phyloP scores from a whole-genome alignment of 768 basidiomycete species.

The Lactifluus echinatus region DNA sequence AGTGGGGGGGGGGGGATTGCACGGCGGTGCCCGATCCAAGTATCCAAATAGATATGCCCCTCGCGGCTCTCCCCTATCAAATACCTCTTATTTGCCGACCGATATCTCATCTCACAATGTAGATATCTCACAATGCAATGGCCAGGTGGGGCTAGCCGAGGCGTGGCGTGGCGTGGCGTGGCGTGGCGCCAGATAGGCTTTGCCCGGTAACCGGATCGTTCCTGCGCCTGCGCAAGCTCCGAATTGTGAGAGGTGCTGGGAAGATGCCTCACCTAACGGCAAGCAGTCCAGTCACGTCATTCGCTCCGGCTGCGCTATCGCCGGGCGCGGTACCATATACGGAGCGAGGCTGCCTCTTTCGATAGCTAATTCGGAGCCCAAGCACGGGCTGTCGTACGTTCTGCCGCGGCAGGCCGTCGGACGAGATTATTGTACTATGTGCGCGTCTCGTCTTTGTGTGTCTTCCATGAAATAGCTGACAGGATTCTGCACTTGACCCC shows the following conservation, averaged over 20 bases:
- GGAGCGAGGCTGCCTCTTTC: not conserved
- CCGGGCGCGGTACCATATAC: not conserved
- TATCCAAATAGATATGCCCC: not conserved
- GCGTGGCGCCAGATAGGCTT: not conserved
- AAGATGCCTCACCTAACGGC: not conserved
- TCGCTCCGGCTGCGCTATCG: not conserved
- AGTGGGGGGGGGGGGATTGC: too few relatives aligned
- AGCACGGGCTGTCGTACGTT: too few relatives aligned
- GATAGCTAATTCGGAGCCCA: too few relatives aligned
- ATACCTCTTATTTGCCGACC: not conserved
- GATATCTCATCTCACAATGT: not conserved
- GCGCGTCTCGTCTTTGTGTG: not conserved
- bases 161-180: not conserved
- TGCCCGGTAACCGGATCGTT: not conserved
- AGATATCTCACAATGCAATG: not conserved
- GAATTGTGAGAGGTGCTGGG: not conserved
- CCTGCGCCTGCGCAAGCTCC: not conserved
- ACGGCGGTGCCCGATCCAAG: too few relatives aligned
- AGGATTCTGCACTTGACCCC: not conserved
- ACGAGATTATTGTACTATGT: not conserved
- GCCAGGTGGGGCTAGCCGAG: not conserved
- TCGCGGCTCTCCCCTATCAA: too few relatives aligned
- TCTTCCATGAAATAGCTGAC: not conserved
- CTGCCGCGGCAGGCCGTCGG: too few relatives aligned
- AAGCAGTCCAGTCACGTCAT: not conserved